These are phyloP conservation scores for Metarhizium robertsii DNA, from an alignment of 2,329 filamentous ascomycete species.

Conservation along the genomic window DNA sequence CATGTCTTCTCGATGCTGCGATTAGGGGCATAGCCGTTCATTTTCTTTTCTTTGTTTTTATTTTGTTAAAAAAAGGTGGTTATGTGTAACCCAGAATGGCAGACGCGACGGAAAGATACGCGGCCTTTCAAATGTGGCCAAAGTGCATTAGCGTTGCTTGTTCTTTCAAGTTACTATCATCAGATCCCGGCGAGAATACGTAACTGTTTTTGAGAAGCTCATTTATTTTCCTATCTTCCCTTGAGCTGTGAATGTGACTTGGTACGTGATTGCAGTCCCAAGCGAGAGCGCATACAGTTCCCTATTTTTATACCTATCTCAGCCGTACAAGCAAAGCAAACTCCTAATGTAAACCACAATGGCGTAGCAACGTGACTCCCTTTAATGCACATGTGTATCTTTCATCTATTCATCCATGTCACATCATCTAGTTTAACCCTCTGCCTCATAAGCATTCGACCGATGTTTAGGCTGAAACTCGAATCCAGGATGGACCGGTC, in stretches of 20 bases:
- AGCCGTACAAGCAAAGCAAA: background rate
- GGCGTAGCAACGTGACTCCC: background rate
- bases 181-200: too few relatives aligned
- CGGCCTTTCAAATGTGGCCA: background rate
- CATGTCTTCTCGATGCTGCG: background rate
- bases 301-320: background rate
- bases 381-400: background rate
- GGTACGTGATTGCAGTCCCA: too few relatives aligned
- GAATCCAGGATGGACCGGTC: constrained; percentile 82
- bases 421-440: constrained; percentile 38
- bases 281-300: too few relatives aligned
- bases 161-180: background rate
- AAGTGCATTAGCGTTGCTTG: background rate
- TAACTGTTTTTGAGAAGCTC: too few relatives aligned
- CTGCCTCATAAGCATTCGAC: constrained; percentile 78
- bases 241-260: too few relatives aligned
- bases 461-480: constrained; percentile 97
- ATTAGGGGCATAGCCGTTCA: background rate
- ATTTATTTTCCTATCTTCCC: too few relatives aligned
- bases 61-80: background rate
- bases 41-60: background rate
- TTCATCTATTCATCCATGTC: background rate
- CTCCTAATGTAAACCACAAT: background rate
- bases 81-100: background rate
- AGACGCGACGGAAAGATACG: background rate